A percentile compares a stretch with the other conserved stretches of the same genome.
These are phyloP conservation scores for Haematococcus sp. DNA, from an alignment of 139 green algal species.

Conservation along the genomic window DNA sequence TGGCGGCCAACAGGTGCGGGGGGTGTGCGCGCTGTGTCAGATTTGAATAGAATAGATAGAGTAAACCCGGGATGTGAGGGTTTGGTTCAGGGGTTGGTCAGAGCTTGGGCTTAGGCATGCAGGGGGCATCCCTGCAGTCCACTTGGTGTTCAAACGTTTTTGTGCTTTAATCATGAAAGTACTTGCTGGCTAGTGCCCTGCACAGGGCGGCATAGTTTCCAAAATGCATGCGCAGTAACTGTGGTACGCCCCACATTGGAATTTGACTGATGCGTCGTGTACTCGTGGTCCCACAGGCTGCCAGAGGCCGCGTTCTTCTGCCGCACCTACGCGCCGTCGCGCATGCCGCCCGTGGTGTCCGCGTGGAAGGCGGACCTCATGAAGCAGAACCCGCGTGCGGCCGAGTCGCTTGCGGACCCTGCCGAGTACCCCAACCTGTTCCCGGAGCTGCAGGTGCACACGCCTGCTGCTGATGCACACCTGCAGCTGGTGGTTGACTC, in stretches of 20 bases:
- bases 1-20: slow-evolving; percentile 27
- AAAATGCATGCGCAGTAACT: background rate
- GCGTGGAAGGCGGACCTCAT: slow-evolving; percentile 90
- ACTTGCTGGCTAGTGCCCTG: no score
- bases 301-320: slow-evolving; percentile 97
- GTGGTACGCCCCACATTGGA: no score
- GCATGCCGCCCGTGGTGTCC: slow-evolving; percentile 27
- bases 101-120: no score
- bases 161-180: no score
- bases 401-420: slow-evolving; percentile 94
- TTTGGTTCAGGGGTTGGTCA: background rate
- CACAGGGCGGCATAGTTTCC: no score
- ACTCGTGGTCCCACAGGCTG: slow-evolving; percentile 51
- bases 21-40: no score
- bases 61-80: no score
- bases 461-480: slow-evolving; percentile 1
- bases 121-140: no score
- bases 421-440: slow-evolving; percentile 96
- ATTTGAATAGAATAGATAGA: no score
- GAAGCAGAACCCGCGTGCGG: slow-evolving; percentile 92
- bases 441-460: slow-evolving; percentile 71
- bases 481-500: slow-evolving; percentile 9
- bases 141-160: no score
- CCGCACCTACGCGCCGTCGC: slow-evolving; percentile 82
- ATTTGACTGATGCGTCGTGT: no score